These are phyloP conservation scores for Colletotrichum tofieldiae DNA, from an alignment of 2,329 filamentous ascomycete species.

Conservation along the genomic window DNA sequence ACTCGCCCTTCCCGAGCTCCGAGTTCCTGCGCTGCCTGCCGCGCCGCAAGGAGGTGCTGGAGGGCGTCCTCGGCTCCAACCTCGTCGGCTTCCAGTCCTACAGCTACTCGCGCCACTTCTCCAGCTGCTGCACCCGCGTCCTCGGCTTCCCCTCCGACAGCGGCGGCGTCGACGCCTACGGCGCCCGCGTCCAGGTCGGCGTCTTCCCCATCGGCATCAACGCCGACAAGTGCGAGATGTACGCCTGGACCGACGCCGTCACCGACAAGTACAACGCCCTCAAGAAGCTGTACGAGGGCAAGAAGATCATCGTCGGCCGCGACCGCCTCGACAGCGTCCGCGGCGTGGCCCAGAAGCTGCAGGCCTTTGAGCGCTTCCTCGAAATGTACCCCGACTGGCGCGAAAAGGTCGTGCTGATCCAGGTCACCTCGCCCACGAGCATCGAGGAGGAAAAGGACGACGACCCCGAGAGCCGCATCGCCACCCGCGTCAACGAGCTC, in stretches of 20 bases:
- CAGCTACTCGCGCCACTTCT: conserved; percentile 95
- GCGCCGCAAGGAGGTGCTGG: conserved; percentile 89
- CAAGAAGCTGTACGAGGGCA: conserved; percentile 84
- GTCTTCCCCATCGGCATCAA: conserved; percentile 97
- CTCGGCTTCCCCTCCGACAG: conserved; percentile 91
- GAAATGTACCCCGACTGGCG: conserved; percentile 93
- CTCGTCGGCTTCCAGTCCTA: conserved; percentile 96
- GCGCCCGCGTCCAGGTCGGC: conserved; percentile 89
- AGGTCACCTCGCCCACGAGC: conserved; percentile 91
- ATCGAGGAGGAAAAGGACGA: conserved; percentile 82
- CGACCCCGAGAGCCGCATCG: conserved; percentile 83
- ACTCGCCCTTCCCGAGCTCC: conserved; percentile 95
- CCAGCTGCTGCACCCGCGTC: conserved; percentile 92
- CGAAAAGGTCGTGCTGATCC: conserved; percentile 92
- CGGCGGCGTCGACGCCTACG: conserved; percentile 89
- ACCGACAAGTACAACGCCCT: conserved; percentile 82
- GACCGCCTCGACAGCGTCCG: conserved; percentile 94
- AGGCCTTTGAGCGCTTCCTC: conserved; percentile 94
- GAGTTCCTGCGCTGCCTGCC: conserved; percentile 94
- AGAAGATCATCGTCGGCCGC: conserved; percentile 95
- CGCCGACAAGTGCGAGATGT: conserved; percentile 81
- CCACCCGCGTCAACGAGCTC: conserved; percentile 90
- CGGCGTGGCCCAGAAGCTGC: conserved; percentile 95
- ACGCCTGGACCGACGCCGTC: conserved; percentile 80
- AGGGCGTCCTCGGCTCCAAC: conserved; percentile 91